Percentiles rank a stretch among this genome's conserved stretches.
Evolutionary conservation across 1,284 basidiomycete genomes (phyloP).

Genomic region (Cutaneotrichosporon dermatis): DNA sequence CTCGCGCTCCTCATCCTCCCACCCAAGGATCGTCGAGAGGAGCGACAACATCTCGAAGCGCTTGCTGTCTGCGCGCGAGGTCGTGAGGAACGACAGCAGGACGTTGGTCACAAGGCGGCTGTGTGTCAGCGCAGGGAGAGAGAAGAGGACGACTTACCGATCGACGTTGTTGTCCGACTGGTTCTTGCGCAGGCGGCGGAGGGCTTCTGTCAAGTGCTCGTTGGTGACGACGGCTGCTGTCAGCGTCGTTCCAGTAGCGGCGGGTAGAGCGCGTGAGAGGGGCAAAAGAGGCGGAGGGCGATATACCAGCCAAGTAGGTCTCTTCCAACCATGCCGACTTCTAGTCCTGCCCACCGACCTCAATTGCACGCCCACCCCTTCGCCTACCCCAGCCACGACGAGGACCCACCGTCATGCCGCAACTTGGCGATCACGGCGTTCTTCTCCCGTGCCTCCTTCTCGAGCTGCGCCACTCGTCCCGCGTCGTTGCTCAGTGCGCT

Average conservation of each 20-base stretch:
- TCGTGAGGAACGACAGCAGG: constrained; percentile 83
- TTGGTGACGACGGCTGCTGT: constrained; percentile 83
- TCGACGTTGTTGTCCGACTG: constrained; percentile 87
- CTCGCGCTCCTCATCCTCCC: constrained; percentile 85
- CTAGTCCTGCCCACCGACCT: too few species aligned
- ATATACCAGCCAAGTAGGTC: too few species aligned
- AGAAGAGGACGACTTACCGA: constrained; percentile 43
- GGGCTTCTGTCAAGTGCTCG: constrained; percentile 93
- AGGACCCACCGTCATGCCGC: constrained; percentile 75
- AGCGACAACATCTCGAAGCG: constrained; percentile 94
- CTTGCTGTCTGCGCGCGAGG: constrained; percentile 85
- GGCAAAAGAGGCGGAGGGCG: too few species aligned
- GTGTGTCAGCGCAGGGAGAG: constrained; percentile 1
- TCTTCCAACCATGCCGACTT: too few species aligned
- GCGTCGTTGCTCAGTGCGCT: constrained; percentile 67
- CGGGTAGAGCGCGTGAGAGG: too few species aligned
- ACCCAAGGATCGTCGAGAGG: constrained; percentile 80
- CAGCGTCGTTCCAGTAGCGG: background rate
- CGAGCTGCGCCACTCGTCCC: constrained; percentile 63
- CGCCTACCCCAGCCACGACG: too few species aligned
- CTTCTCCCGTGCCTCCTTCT: constrained; percentile 92
- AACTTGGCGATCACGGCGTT: constrained; percentile 84
- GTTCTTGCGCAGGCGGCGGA: constrained; percentile 82
- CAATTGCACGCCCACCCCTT: too few species aligned
- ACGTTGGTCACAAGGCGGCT: constrained; percentile 91